Evolutionary conservation across 2,329 filamentous ascomycete species (phyloP), one percentile per base, ranked within the genome.

Genomic region (Pseudocercospora crystallina): DNA sequence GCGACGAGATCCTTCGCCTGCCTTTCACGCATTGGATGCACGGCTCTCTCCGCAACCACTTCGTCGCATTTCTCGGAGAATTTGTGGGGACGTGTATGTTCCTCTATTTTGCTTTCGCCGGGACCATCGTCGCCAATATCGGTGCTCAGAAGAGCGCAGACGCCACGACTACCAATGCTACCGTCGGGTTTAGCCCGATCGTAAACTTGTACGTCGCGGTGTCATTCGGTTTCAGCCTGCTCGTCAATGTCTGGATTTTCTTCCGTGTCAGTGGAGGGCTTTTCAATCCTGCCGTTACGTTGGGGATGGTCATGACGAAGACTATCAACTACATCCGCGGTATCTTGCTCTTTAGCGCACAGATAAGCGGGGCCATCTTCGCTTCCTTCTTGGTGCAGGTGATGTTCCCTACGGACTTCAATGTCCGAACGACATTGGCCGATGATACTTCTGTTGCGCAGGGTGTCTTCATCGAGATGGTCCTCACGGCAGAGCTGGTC

Each of bases 11-110:
- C 20, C 20, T 26, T 26, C 20, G 20, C 7, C 20, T 26, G 7
- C 20, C 20, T 7, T 26, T 26, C 20, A 26, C 20, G 20, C 20
- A 3, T 7, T 26, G 20, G 7, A 26, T 7, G 20, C 20, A 26
- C 7, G 20, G 20, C 4, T 7, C 20, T 4, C 20, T 26, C 7
- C 20, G 7, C 3, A 26, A 61, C 38, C 64, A 67, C 44, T 61
- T 66, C 52, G 57, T 68, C 10, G 65, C 66, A 20, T 58, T 64
- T 47, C 51, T 51, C 34, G 69, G 69, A 47, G 73, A 76, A 46
- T 74, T 71, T 40, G 70, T 74, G 7, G 73, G 73, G 20, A 75
- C 73, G 1, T 69, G 71, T 7, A 68, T 76, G 51, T 76, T 76
- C 47, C 65, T 76, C 30, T 75, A 69, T 65, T 73, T 76, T 45